These are phyloP conservation scores for Hirschfeldia incana DNA, from an alignment of 345 rosid genomes.

Conservation along the genomic window DNA sequence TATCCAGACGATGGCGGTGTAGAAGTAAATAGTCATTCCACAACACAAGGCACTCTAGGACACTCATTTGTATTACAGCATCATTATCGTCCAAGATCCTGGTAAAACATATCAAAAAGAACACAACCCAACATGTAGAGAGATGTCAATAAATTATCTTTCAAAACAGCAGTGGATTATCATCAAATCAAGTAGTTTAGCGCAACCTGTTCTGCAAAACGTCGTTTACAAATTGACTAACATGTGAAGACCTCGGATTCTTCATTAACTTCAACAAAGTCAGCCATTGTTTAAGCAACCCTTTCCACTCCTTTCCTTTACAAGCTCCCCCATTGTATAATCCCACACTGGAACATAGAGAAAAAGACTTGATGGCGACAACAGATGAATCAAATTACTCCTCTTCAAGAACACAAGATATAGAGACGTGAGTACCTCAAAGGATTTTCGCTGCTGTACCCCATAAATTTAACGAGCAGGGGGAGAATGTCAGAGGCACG, in stretches of 20 bases:
- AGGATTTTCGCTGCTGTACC: conserved; percentile 50
- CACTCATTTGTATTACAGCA: conserved; percentile 68
- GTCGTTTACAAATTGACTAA: conserved; percentile 65
- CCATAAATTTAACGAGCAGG: conserved; percentile 67
- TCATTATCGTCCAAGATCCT: conserved; percentile 85
- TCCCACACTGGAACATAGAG: conserved; percentile 53
- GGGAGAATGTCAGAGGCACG: conserved; percentile 63
- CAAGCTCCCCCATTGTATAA: conserved; percentile 49
- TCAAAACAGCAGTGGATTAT: neutral
- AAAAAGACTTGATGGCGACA: conserved; percentile 2
- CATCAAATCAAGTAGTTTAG: neutral
- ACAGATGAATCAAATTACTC: neutral
- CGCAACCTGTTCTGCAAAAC: conserved; percentile 63
- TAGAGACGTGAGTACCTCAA: conserved; percentile 49
- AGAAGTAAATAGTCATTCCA: conserved; percentile 73
- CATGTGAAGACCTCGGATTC: conserved; percentile 56
- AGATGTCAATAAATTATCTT: neutral
- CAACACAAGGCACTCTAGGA: conserved; percentile 71
- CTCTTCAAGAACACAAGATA: neutral
- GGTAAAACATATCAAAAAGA: conserved; percentile 25
- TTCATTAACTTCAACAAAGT: conserved; percentile 65
- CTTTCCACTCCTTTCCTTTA: conserved; percentile 76
- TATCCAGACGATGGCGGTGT: conserved; percentile 61
- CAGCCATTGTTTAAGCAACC: conserved; percentile 74
- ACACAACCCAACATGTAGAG: conserved; percentile 11